Evolutionary conservation across 371 early-diverging fungal genomes (phyloP).

Genomic region (Mortierella sp.): DNA sequence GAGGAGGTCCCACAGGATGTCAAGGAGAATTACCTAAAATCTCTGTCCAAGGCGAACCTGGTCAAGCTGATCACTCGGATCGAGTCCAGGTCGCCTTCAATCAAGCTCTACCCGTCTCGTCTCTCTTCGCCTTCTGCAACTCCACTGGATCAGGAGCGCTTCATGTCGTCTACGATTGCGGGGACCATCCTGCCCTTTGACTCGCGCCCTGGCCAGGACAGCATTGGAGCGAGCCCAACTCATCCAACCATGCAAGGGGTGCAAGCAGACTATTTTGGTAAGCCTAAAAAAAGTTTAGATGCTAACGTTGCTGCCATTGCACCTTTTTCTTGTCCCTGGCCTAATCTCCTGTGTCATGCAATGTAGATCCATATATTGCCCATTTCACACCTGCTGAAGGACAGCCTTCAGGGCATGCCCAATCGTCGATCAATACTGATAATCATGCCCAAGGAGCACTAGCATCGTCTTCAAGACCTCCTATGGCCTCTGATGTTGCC

Average conservation of each 20-base stretch:
- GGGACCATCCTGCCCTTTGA: conserved; percentile 9
- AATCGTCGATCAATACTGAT: not conserved
- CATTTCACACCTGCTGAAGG: conserved; percentile 19
- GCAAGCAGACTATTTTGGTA: conserved; percentile 40
- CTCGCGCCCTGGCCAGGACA: conserved; percentile 3
- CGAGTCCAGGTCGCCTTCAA: conserved; percentile 26
- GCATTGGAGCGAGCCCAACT: not conserved
- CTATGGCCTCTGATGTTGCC: not conserved
- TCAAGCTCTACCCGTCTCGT: conserved; percentile 39
- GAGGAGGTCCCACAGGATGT: conserved; percentile 25
- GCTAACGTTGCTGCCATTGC: not conserved
- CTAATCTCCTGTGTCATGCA: not conserved
- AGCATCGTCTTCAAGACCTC: not conserved
- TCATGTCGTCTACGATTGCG: not conserved
- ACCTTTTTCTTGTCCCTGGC: not conserved
- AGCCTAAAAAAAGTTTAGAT: not conserved
- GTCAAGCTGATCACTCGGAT: conserved; percentile 41
- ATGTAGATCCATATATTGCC: conserved; percentile 13
- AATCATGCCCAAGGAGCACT: not conserved
- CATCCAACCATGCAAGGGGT: conserved; percentile 9
- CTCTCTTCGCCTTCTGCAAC: conserved; percentile 29
- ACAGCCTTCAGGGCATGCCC: conserved; percentile 10
- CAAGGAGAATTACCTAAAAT: conserved; percentile 33
- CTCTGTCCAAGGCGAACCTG: conserved; percentile 31
- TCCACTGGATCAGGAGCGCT: conserved; percentile 2